Base-by-base conservation (phyloP, 345 rosid species). In the Citrus maxima region DNA sequence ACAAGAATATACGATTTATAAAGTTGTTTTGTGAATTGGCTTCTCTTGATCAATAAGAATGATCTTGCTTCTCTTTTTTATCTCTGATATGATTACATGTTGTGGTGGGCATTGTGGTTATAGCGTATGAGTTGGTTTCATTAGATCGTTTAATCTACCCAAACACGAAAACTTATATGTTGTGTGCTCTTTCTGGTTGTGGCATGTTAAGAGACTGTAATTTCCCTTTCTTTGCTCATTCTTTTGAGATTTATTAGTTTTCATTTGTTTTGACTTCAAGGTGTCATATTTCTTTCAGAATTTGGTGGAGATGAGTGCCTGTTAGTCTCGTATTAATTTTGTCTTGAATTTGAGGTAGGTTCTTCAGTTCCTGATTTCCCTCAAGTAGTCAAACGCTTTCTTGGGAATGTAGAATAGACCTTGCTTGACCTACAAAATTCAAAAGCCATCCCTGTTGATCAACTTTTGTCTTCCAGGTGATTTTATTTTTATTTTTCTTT, bases 11-110 rank as follows among this genome's bases (percentile, higher is more conserved):
- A 46, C 4, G 51, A 13, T 46, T 22, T 75, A n/a, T 64, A 21
- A 42, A 22, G 2, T 61, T 74, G 67, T 42, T 42, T 62, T 27
- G 49, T 62, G 30, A 75, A 75, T 30, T 63, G 71, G 24, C 42
- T 60, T 32, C 42, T 63, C 51, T 66, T 66, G 18, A 64, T 49
- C 64, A 76, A 76, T 66, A 32, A 76, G n/a, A 76, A 51, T 22
- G 10, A 9, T 51, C 62, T 65, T 55, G 49, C 28, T 56, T 5
- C 60, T 24, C 54, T 76, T 66, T 76, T 6, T 35, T 54, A 66
- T 34, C 32, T n/a, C 34, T 38, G 19, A 10, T 24, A 22, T 22
- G 32, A 24, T 54, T 72, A 7, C 2, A 25, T 55, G 21, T n/a
- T 25, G 22, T 34, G 49, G 3, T 42, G 12, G 32, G 9, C 9